These are phyloP conservation scores for Vanderwaltozyma polyspora DNA, from an alignment of 805 yeast species.

Conservation along the genomic window DNA sequence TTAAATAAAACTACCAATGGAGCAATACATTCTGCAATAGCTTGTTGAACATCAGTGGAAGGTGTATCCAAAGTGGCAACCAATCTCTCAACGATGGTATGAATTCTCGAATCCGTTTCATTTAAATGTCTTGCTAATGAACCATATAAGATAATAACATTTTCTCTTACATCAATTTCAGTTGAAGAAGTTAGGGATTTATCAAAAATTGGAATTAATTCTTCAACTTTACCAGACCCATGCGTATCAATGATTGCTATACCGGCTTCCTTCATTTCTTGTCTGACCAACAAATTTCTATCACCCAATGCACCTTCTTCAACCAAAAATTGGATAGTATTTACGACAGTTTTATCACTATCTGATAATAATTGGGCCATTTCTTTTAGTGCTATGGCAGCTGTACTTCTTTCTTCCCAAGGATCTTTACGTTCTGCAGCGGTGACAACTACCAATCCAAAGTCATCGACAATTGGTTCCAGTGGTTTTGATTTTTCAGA, in stretches of 20 bases:
- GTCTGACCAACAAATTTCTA: slow-evolving; percentile 57
- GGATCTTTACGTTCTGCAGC: slow-evolving; percentile 54
- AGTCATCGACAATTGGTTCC: slow-evolving; percentile 64
- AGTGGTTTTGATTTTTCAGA: slow-evolving; percentile 56
- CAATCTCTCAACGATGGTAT: slow-evolving; percentile 54
- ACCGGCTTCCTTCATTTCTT: slow-evolving; percentile 85
- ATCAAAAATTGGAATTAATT: slow-evolving; percentile 74
- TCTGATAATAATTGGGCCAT: slow-evolving; percentile 38
- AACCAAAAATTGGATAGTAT: slow-evolving; percentile 52
- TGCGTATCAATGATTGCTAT: slow-evolving; percentile 52
- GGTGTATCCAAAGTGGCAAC: slow-evolving; percentile 73
- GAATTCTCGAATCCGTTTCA: slow-evolving; percentile 52
- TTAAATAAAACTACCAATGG: slow-evolving; percentile 60
- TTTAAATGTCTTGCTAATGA: slow-evolving; percentile 78
- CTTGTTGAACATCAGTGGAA: slow-evolving; percentile 80
- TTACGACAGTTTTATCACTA: slow-evolving; percentile 32
- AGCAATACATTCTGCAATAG: slow-evolving; percentile 76
- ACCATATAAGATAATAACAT: slow-evolving; percentile 81
- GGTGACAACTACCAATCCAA: slow-evolving; percentile 61
- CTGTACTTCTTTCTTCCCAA: slow-evolving; percentile 80
- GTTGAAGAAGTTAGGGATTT: slow-evolving; percentile 32
- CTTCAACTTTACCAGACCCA: slow-evolving; percentile 60
- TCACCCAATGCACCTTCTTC: slow-evolving; percentile 64
- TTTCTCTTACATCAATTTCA: slow-evolving; percentile 50
- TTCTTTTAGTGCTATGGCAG: slow-evolving; percentile 54